Base-by-base conservation (phyloP, 495 filamentous ascomycete species). In the Penicillium egyptiacum region DNA sequence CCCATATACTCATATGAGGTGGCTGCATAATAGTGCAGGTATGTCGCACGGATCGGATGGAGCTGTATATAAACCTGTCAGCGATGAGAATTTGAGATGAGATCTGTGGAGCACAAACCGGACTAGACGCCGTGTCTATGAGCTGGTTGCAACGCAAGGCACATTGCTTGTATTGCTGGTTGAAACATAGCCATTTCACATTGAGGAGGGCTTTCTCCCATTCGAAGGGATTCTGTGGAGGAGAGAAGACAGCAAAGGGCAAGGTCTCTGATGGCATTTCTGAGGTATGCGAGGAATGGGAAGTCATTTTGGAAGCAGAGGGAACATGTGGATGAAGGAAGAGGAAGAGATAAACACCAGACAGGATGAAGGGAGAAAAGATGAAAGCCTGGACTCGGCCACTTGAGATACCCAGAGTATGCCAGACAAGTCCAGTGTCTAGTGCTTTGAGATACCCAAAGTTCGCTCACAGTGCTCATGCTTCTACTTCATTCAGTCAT, bases 111-210 rank as follows among this genome's bases (percentile, higher is more conserved):
- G 26, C 10, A 67, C 72, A 49, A 58, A 79, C 75, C 30, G 65
- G 63, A 41, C 55, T 50, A 4, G 55, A 66, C 19, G 63, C 58
- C 7, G 57, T 55, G 6, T 47, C 47, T 0, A 79, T 58, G 10
- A 80, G 57, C 14, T 73, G 63, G 5, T 56, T 52, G 35, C 69
- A 70, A 20, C 66, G 66, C n/a, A 68, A 59, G 14, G 67, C 61
- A 65, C 79, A 81, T 58, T 75, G 69, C 46, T 79, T 79, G 65
- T 77, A 80, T 46, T 79, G 75, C 3, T 64, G 67, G 22, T 70
- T 69, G 16, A 71, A 41, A 57, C 74, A 78, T 10, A 77, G 57
- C 20, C 62, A 31, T 52, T 79, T 80, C 41, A 77, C 62, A 5
- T 65, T 60, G 3, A 58, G 49, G 1, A 80, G 61, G 6, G 59